Evolutionary conservation across 2,329 filamentous ascomycete species (phyloP), one percentile per base, ranked within the genome.

Genomic region (Podosphaera fusca): DNA sequence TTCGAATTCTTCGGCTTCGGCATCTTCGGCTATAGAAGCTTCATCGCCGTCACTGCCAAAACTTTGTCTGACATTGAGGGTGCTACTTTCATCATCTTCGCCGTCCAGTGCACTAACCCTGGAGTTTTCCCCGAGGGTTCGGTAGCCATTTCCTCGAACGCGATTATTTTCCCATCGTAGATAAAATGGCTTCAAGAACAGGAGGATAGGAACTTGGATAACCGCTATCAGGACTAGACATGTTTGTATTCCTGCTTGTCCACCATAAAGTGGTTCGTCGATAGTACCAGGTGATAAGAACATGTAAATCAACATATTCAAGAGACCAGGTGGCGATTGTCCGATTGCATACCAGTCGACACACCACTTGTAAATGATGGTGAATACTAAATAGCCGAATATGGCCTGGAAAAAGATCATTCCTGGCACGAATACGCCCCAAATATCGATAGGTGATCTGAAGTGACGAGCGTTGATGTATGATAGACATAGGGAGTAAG

Each of bases 251-350:
- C 68, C 69, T 12, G 74, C 78, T 69, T 98, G 92, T 47, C 86
- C 86, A 30, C 73, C 29, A 69, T 95, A 98, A 4, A 98, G 75
- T 55, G 76, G 76, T 60, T 87, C 79, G 54, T 85, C 82, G 14
- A 82, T 67, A 0, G 70, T 85, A 55, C 88, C 88, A 2, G 92
- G 92, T 61, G 83, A 81, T 63, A 98, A 73, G 75, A 98, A 98
- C 94, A 98, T 98, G 78, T 95, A 95, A 67, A 98, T 98, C 66
- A 98, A 76, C 90, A 96, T 96, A 77, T 98, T 98, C 60, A 98
- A 74, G 59, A 98, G 75, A 65, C 88, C 87, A 2, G 94, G 92
- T 1, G 94, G 87, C 60, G 79, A 76, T 63, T 76, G 68, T 46
- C 75, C 80, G 47, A 75, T 76, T 53, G 73, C 72, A 56, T 70